A percentile compares a stretch with the other conserved stretches of the same genome.
Conservation (phyloP, 1,284 basidiomycete species). For the Coniferiporia sulphurascens region DNA sequence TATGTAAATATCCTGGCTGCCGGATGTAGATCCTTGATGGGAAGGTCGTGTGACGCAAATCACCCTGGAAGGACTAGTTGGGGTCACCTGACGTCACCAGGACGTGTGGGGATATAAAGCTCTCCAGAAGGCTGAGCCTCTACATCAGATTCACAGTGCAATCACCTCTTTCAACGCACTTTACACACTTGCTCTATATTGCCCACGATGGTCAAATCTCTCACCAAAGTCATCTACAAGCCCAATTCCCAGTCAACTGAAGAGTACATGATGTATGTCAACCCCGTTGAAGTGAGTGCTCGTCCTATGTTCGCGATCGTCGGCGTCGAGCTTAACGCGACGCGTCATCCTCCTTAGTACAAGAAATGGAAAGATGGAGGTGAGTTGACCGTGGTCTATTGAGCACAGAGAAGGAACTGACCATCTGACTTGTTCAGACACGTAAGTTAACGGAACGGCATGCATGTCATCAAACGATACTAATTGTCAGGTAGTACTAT, state of each 20-base stretch:
- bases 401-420: slow-evolving; percentile 25
- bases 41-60: slow-evolving; percentile 35
- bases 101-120: background rate
- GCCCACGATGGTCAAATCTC: slow-evolving; percentile 41
- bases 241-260: slow-evolving; percentile 65
- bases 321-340: slow-evolving; percentile 16
- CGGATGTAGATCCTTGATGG: no score
- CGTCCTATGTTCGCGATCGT: slow-evolving; percentile 6
- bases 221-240: slow-evolving; percentile 74
- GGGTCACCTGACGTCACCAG: slow-evolving; percentile 7
- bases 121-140: background rate
- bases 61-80: background rate
- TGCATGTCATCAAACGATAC: slow-evolving; percentile 21
- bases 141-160: background rate
- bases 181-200: slow-evolving; percentile 3
- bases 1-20: background rate
- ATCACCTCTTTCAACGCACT: slow-evolving; percentile 1
- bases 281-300: slow-evolving; percentile 54
- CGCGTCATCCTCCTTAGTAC: slow-evolving; percentile 41
- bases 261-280: slow-evolving; percentile 65
- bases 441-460: slow-evolving; percentile 37
- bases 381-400: slow-evolving; percentile 31
- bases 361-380: slow-evolving; percentile 77
- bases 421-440: slow-evolving; percentile 42
- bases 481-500: slow-evolving; percentile 50